phyloP scores from a whole-genome alignment of 2,329 filamentous ascomycete genomes.

The Hymenoscyphus linearis region DNA sequence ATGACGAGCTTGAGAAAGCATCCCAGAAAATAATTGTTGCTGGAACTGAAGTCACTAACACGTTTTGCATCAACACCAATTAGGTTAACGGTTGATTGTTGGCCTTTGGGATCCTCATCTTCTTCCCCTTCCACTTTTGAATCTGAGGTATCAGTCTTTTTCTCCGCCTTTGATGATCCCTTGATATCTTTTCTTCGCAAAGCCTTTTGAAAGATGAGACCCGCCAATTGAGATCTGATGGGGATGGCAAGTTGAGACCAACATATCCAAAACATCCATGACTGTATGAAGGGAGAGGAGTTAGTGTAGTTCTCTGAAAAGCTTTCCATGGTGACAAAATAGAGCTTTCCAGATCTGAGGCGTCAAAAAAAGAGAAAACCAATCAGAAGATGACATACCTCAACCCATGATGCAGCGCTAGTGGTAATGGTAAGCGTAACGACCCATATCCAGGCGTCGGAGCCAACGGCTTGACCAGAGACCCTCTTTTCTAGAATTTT shows the following conservation, averaged over 20 bases:
- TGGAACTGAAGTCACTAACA: constrained; percentile 62
- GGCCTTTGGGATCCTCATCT: constrained; percentile 48
- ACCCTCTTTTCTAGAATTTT: constrained; percentile 54
- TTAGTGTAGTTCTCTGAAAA: background rate
- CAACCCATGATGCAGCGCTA: constrained; percentile 49
- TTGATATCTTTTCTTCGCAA: constrained; percentile 75
- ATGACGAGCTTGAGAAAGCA: constrained; percentile 59
- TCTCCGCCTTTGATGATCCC: constrained; percentile 45
- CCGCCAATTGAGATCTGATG: constrained; percentile 63
- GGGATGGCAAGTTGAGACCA: constrained; percentile 59
- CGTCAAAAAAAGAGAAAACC: background rate
- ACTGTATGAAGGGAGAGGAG: background rate
- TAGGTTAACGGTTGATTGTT: constrained; percentile 70
- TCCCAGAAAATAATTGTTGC: constrained; percentile 59
- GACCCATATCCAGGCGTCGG: constrained; percentile 64
- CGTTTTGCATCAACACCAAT: constrained; percentile 71
- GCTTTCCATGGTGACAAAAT: background rate
- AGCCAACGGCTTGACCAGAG: constrained; percentile 39
- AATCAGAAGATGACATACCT: constrained; percentile 31
- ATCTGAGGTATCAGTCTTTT: constrained; percentile 31
- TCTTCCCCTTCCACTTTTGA: constrained; percentile 33
- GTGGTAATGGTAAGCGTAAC: constrained; percentile 56
- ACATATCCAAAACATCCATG: constrained; percentile 60
- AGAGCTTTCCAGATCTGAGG: background rate
- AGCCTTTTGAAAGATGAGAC: constrained; percentile 71